Conservation (phyloP, 257 asterid genomes). For the Solanum boliviense region DNA sequence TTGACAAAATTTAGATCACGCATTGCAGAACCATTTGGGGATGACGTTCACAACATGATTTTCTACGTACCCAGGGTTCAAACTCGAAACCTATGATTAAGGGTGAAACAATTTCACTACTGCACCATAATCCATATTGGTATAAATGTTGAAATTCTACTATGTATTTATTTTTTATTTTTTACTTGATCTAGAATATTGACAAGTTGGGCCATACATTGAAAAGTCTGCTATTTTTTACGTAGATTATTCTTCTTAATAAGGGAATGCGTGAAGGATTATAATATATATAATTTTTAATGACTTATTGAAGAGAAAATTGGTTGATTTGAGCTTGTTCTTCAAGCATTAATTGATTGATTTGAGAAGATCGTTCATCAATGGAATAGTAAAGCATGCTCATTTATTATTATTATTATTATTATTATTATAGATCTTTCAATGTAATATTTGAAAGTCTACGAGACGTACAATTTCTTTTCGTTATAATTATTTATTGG, state of each 20-base stretch:
- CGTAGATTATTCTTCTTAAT: background rate
- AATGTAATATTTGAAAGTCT: background rate
- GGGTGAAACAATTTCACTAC: fast-evolving
- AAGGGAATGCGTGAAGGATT: background rate
- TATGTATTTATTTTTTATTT: too few species aligned
- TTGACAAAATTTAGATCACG: too few species aligned
- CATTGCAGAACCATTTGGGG: too few species aligned
- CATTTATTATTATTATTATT: background rate
- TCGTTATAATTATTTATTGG: background rate
- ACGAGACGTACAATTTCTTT: background rate
- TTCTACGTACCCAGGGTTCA: too few species aligned
- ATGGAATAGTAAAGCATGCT: background rate
- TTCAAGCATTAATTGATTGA: background rate
- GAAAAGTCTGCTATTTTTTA: background rate
- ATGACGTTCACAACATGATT: background rate
- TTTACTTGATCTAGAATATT: background rate
- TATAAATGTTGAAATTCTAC: background rate
- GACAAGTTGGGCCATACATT: background rate
- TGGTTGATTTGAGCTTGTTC: background rate
- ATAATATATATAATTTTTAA: background rate
- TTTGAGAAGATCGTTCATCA: background rate
- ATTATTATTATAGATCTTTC: background rate
- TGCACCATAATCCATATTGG: fast-evolving
- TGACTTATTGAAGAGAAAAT: background rate
- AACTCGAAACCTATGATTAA: too few species aligned